Base-by-base conservation (phyloP, 139 green algal genomes). In the Chlamydomonas schloesseri region DNA sequence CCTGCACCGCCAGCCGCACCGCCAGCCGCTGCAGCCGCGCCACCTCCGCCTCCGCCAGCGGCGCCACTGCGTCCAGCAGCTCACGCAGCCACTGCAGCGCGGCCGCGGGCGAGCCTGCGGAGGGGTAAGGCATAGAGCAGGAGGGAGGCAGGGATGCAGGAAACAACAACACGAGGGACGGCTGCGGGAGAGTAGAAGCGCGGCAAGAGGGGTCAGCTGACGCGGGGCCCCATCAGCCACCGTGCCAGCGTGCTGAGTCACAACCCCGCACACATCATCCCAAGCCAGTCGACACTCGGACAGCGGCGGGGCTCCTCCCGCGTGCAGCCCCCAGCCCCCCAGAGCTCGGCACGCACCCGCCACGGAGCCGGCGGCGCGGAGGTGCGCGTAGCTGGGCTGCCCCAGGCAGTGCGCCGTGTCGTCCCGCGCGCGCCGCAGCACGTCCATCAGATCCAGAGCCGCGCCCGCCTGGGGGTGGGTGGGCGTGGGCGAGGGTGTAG, bases 391-490 rank as follows among this genome's bases (percentile, higher is more conserved):
- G 3, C 42, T 67, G 1, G 78, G 64, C 37, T 74, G 64, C 3
- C 47, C 42, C 6, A 55, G 14, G 64, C 64, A 84, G 42, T 28
- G 29, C 3, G 78, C 78, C 64, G 74, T n/a, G 18, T 65, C 42
- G 37, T 74, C 46, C 2, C 78, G 62, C 78, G 74, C 37, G 31
- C 42, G 60, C 64, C 78, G 37, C 64, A 84, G 62, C 46, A 74
- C 13, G 78, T 84, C 62, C 64, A 74, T 75, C 33, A 84, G 29
- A 0, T 29, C 23, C 78, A 84, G 47, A 47, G 78, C 47, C 0
- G 78, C 78, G 17, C 42, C 37, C 21, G 78, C 78, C 78, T 84
- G 78, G 31, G 78, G 37, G 31, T 50, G 5, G 42, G n/a, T n/a
- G n/a, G n/a, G n/a, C n/a, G n/a, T n/a, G n/a, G n/a, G n/a, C n/a